These are phyloP conservation scores for Zizania latifolia DNA, from an alignment of 176 grass and related monocot genomes.

Conservation along the genomic window DNA sequence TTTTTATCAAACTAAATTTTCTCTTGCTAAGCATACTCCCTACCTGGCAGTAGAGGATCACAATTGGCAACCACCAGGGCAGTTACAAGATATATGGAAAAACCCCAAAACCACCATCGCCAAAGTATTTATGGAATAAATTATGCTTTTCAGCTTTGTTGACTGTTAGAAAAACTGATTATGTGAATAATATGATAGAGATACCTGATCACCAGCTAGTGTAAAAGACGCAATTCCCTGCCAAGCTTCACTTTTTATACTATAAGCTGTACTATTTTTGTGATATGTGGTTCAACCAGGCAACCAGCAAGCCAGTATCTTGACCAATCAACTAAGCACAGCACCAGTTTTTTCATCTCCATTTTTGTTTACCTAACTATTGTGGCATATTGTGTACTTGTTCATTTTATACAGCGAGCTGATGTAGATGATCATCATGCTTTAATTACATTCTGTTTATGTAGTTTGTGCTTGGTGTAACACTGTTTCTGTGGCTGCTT, in stretches of 20 bases:
- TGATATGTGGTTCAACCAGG: not conserved
- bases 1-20: not conserved
- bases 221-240: too few relatives aligned
- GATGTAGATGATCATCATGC: slow-evolving; percentile 16
- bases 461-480: not conserved
- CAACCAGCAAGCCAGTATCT: not conserved
- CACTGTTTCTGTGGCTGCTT: slow-evolving; percentile 1
- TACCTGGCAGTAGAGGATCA: not conserved
- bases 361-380: not conserved
- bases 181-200: too few relatives aligned
- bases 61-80: not conserved
- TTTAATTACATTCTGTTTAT: slow-evolving; percentile 8
- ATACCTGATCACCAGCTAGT: too few relatives aligned
- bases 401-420: slow-evolving; percentile 1
- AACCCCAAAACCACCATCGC: not conserved
- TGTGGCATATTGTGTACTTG: not conserved
- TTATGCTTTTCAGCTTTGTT: not conserved
- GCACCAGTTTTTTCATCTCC: not conserved
- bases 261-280: not conserved
- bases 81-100: not conserved
- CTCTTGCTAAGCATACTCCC: not conserved
- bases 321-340: not conserved
- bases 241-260: not conserved
- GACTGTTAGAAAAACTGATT: too few relatives aligned
- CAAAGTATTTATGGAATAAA: not conserved